Evolutionary conservation across 441 rosid species (phyloP), one percentile per base, ranked within the genome.

Genomic region (Codiaeum variegatum): DNA sequence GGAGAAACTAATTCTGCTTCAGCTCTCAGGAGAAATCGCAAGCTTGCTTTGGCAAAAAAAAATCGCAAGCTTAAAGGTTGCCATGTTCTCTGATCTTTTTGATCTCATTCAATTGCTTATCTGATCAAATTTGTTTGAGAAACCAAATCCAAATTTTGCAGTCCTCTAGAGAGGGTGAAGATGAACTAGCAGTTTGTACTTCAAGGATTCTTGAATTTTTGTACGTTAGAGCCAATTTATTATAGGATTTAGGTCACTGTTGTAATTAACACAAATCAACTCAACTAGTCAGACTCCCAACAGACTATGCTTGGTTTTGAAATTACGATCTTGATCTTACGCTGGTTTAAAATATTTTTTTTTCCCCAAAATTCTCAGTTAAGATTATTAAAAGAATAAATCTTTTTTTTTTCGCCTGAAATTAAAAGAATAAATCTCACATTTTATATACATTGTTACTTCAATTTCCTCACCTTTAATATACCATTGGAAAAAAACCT

Each of bases 41-140:
- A 4, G 18, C 0, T 1, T 82, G n/a, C n/a, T n/a, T n/a, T n/a
- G n/a, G n/a, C n/a, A n/a, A n/a, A n/a, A n/a, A n/a, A n/a, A 2
- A 36, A 18, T 15, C 68, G n/a, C 44, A 42, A 4, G 18, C 0
- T 1, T 82, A 19, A 28, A 32, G 7, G 44, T 1, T 83, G 84
- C 0, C 0, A 16, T 0, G 75, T 81, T 51, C 77, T 28, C 81
- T 1, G 21, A 38, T 0, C 2, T 76, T 65, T 28, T 62, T 78
- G 44, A 19, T 83, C 36, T 80, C 86, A 4, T 69, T 71, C 75
- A 83, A 85, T 51, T 75, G 76, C 28, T 70, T 77, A 16, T 68
- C 74, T 0, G 83, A 83, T 8, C 47, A 2, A 11, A 82, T 80
- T n/a, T 83, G 80, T 7, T 23, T 29, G 0, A 64, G 69, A 29